phyloP scores from a whole-genome alignment of 78 protist species.

The Cavenderia fasciculata region DNA sequence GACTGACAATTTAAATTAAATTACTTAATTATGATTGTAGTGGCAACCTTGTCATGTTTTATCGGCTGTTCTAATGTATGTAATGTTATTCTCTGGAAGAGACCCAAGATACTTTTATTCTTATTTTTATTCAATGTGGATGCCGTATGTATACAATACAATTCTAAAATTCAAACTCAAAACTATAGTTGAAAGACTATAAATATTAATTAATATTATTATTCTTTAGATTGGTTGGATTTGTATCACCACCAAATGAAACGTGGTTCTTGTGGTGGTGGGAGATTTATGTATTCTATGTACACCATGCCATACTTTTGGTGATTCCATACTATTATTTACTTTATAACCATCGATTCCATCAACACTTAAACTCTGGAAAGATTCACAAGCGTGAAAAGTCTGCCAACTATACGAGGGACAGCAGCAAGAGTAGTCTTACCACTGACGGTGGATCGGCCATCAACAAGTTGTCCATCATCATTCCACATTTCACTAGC shows the following conservation, averaged over 20 bases:
- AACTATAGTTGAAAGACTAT: neutral
- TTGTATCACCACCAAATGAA: conserved; percentile 52
- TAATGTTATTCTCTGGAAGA: neutral
- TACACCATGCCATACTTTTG: conserved; percentile 34
- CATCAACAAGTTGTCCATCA: too few species aligned
- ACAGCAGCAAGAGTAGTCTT: neutral
- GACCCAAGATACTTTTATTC: conserved; percentile 28
- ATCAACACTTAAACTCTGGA: conserved; percentile 40
- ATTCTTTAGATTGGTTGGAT: conserved; percentile 51
- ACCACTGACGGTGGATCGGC: too few species aligned
- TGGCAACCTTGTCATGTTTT: conserved; percentile 68
- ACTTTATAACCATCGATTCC: conserved; percentile 58
- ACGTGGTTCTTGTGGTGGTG: conserved; percentile 53
- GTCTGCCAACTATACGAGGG: too few species aligned
- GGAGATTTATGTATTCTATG: conserved; percentile 31
- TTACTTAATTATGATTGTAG: neutral
- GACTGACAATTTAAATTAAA: neutral
- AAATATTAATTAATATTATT: neutral
- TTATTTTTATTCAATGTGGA: conserved; percentile 62
- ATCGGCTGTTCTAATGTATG: conserved; percentile 45
- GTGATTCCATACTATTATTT: conserved; percentile 52
- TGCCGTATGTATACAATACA: conserved; percentile 50
- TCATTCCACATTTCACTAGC: neutral
- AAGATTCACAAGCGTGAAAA: too few species aligned
- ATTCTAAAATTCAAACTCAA: neutral